Conservation (phyloP, 2,329 filamentous ascomycete species). For the Verticillium nonalfalfae region DNA sequence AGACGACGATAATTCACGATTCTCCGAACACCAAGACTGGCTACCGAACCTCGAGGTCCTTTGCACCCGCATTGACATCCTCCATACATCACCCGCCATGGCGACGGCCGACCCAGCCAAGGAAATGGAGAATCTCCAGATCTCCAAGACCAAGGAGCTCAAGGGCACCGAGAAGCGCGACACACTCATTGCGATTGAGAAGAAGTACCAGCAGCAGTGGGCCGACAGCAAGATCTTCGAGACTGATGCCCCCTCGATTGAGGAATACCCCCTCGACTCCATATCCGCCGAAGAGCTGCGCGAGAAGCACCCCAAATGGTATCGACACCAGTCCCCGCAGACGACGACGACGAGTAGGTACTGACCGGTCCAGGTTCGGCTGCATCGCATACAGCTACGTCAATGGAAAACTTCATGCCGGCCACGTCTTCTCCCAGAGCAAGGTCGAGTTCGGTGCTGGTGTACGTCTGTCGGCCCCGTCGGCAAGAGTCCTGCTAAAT, state of each 20-base stretch:
- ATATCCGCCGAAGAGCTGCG: slow-evolving; percentile 70
- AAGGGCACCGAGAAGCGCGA: slow-evolving; percentile 81
- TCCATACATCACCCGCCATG: slow-evolving; percentile 14
- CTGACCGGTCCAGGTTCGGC: slow-evolving; percentile 16
- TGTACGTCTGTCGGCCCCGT: slow-evolving; percentile 32
- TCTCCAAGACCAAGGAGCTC: slow-evolving; percentile 56
- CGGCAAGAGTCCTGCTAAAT: background rate
- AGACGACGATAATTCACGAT: slow-evolving; percentile 1
- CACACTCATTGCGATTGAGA: slow-evolving; percentile 74
- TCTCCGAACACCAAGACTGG: background rate
- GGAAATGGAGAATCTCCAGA: slow-evolving; percentile 43
- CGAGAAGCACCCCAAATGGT: slow-evolving; percentile 83
- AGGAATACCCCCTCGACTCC: slow-evolving; percentile 70
- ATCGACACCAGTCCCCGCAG: slow-evolving; percentile 32
- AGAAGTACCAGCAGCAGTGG: slow-evolving; percentile 89
- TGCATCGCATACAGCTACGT: slow-evolving; percentile 55
- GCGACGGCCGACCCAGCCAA: slow-evolving; percentile 41
- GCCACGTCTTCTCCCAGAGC: slow-evolving; percentile 84
- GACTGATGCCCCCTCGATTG: slow-evolving; percentile 71
- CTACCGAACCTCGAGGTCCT: background rate
- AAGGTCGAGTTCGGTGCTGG: slow-evolving; percentile 92
- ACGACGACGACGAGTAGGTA: background rate
- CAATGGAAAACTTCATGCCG: slow-evolving; percentile 85
- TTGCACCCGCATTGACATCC: background rate
- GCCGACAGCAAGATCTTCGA: slow-evolving; percentile 73